Evolutionary conservation across 441 rosid genomes (phyloP).

Genomic region (Croton setiger): DNA sequence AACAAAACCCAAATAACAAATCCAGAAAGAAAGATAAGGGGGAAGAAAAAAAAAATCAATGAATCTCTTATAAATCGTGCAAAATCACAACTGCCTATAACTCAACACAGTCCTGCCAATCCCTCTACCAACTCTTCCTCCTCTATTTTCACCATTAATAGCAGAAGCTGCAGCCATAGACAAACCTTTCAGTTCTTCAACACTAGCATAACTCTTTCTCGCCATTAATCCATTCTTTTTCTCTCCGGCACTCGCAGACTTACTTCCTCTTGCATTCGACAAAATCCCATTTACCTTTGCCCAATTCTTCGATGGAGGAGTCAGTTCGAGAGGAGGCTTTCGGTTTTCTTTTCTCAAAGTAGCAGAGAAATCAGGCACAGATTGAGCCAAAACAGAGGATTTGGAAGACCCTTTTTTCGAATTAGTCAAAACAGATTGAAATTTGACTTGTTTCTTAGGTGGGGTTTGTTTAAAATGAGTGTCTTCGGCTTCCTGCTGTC

Average conservation of each 20-base stretch:
- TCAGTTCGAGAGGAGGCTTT: slow-evolving; percentile 43
- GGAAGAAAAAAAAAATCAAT: background rate
- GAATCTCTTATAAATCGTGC: background rate
- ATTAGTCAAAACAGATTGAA: slow-evolving; percentile 28
- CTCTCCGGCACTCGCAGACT: slow-evolving; percentile 69
- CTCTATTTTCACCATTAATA: slow-evolving; percentile 45
- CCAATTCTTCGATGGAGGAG: slow-evolving; percentile 50
- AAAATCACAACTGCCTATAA: slow-evolving; percentile 36
- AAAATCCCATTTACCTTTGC: slow-evolving; percentile 31
- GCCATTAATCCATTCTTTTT: slow-evolving; percentile 44
- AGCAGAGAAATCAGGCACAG: slow-evolving; percentile 73
- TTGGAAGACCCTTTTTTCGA: slow-evolving; percentile 33
- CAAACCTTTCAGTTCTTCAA: slow-evolving; percentile 61
- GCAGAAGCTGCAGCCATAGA: slow-evolving; percentile 55
- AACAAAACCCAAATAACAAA: background rate
- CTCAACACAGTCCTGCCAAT: slow-evolving; percentile 39
- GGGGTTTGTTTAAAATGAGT: slow-evolving; percentile 33
- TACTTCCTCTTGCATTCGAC: slow-evolving; percentile 57
- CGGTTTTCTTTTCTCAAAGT: slow-evolving; percentile 68
- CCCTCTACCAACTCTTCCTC: slow-evolving; percentile 30
- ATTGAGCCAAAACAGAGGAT: slow-evolving; percentile 52
- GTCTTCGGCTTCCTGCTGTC: slow-evolving; percentile 24
- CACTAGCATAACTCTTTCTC: slow-evolving; percentile 65
- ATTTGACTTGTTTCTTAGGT: slow-evolving; percentile 62
- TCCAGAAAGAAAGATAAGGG: background rate